phyloP scores from a whole-genome alignment of 306 rosid species.

The Malus fusca region DNA sequence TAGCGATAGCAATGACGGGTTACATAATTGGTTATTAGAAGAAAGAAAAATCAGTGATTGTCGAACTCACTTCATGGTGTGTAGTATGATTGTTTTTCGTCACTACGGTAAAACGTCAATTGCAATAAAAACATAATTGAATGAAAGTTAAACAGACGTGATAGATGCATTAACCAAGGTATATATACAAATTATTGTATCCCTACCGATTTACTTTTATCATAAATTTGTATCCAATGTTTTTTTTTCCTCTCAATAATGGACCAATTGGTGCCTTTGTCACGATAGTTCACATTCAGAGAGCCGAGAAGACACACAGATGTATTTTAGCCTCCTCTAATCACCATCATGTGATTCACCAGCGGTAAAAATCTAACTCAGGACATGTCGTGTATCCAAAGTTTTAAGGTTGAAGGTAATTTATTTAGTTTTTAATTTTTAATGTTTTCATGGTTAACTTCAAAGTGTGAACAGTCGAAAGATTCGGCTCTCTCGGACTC shows the following conservation, averaged over 20 bases:
- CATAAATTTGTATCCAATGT: too few species aligned
- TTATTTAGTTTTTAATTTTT: not conserved
- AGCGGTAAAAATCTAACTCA: rapidly evolving
- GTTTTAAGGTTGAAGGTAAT: not conserved
- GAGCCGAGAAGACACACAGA: rapidly evolving
- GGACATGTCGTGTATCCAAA: rapidly evolving
- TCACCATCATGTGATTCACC: rapidly evolving
- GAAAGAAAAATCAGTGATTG: too few species aligned
- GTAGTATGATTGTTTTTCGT: too few species aligned
- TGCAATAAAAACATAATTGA: too few species aligned
- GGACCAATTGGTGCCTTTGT: rapidly evolving
- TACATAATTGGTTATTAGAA: too few species aligned
- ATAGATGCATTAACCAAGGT: too few species aligned
- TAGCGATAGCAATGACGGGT: too few species aligned
- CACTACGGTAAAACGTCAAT: rapidly evolving
- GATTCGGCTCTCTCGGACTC: not conserved
- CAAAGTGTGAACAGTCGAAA: not conserved
- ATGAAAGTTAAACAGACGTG: too few species aligned
- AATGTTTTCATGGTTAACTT: not conserved
- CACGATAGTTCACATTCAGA: rapidly evolving
- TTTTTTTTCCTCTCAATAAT: not conserved
- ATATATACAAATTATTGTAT: too few species aligned
- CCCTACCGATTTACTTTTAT: too few species aligned
- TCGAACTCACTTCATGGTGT: too few species aligned
- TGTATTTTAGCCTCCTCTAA: rapidly evolving